Percentiles rank a stretch among this genome's conserved stretches.
phyloP scores from a whole-genome alignment of 2,329 filamentous ascomycete species.

The Sporothrix pallida region DNA sequence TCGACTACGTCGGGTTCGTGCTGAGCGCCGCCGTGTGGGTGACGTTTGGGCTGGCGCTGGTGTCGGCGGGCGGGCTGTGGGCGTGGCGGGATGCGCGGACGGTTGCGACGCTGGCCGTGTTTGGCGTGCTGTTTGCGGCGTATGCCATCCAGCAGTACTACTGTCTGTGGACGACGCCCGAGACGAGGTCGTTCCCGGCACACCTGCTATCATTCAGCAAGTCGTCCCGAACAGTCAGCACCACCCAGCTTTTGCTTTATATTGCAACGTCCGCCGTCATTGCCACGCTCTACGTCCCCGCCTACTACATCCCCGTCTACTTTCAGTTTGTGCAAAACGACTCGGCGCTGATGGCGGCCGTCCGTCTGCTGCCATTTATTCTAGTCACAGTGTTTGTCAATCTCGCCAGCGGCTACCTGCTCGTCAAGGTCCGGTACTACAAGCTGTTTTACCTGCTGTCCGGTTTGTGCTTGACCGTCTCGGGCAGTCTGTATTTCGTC shows the following conservation, averaged over 20 bases:
- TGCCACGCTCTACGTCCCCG: slow-evolving; percentile 45
- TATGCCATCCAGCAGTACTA: slow-evolving; percentile 53
- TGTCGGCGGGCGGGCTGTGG: slow-evolving; percentile 55
- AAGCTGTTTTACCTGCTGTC: slow-evolving; percentile 39
- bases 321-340: slow-evolving; percentile 56
- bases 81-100: slow-evolving; percentile 53
- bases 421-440: slow-evolving; percentile 36
- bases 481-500: slow-evolving; percentile 36
- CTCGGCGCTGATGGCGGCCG: slow-evolving; percentile 45
- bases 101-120: slow-evolving; percentile 53
- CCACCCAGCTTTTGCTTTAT: slow-evolving; percentile 51
- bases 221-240: slow-evolving; percentile 29
- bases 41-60: slow-evolving; percentile 54
- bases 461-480: slow-evolving; percentile 37
- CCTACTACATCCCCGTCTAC: slow-evolving; percentile 60
- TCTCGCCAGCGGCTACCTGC: slow-evolving; percentile 33
- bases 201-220: slow-evolving; percentile 47
- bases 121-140: slow-evolving; percentile 42
- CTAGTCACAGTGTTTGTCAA: slow-evolving; percentile 41
- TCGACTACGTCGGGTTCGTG: slow-evolving; percentile 55
- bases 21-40: slow-evolving; percentile 51
- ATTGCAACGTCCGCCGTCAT: slow-evolving; percentile 44
- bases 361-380: slow-evolving; percentile 50
- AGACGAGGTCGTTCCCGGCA: slow-evolving; percentile 52
- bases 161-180: slow-evolving; percentile 48